A percentile compares a stretch with the other conserved stretches of the same genome.
Conservation (phyloP, 495 filamentous ascomycete genomes). For the Rostrohypoxylon terebratum region DNA sequence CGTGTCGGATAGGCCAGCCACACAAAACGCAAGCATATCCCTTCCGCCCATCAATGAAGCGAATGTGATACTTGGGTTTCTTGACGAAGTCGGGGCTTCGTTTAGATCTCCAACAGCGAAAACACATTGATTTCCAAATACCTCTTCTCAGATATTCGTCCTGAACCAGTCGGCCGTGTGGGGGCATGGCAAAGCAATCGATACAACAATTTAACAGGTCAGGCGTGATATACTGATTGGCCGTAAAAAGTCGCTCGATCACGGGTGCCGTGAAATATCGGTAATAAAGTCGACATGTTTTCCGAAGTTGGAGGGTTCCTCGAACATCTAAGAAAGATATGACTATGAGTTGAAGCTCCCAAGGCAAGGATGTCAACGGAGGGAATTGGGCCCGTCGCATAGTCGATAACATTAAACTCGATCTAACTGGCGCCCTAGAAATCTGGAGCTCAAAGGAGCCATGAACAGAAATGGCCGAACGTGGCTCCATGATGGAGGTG, state of each 20-base stretch:
- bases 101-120: constrained; percentile 23
- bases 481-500: neutral
- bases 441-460: neutral
- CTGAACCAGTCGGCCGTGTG: neutral
- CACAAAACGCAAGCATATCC: constrained; percentile 6
- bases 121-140: constrained; percentile 21
- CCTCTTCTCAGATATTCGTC: neutral
- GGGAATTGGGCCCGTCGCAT: neutral
- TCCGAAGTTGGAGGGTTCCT: constrained; percentile 47
- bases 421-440: neutral
- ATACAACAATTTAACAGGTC: constrained; percentile 9
- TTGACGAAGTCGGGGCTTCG: neutral
- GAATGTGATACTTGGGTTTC: neutral
- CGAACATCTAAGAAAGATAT: constrained; percentile 44
- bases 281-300: constrained; percentile 48
- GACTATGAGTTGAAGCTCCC: constrained; percentile 51
- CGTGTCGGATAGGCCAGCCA: constrained; percentile 13
- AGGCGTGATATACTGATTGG: neutral
- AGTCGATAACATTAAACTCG: neutral
- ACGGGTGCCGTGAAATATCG: neutral
- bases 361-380: constrained; percentile 32
- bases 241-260: constrained; percentile 1
- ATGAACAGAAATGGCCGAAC: neutral
- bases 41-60: neutral
- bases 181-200: neutral